Conservation (phyloP, 1,284 basidiomycete genomes). For the Sanghuangporus sanghuang region DNA sequence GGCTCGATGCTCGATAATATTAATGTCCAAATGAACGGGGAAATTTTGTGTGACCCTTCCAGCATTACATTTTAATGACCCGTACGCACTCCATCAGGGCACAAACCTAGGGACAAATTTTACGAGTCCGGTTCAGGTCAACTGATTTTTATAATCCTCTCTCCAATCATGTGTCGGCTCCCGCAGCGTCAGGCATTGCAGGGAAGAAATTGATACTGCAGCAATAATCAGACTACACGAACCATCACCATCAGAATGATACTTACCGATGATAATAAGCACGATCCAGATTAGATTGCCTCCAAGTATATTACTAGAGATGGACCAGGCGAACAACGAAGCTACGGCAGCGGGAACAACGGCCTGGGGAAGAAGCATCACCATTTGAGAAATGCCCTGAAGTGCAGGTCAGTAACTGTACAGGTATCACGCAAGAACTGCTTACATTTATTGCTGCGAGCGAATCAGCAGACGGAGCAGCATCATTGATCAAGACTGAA, state of each 20-base stretch:
- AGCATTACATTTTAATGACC: not conserved
- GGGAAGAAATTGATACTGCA: slow-evolving; percentile 14
- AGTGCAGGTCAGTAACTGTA: not conserved
- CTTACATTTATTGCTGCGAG: slow-evolving; percentile 20
- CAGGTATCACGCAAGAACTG: not conserved
- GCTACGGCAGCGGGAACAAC: slow-evolving; percentile 20
- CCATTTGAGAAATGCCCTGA: slow-evolving; percentile 19
- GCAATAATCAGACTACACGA: not conserved
- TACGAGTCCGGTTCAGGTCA: not conserved
- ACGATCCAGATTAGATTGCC: slow-evolving; percentile 15
- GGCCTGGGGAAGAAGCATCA: slow-evolving; percentile 20
- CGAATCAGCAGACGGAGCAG: slow-evolving; percentile 19
- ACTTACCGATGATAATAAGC: slow-evolving; percentile 6
- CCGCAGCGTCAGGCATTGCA: slow-evolving; percentile 19
- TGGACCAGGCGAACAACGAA: slow-evolving; percentile 21
- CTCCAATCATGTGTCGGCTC: slow-evolving; percentile 22
- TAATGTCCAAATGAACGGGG: not conserved
- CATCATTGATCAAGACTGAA: slow-evolving; percentile 20
- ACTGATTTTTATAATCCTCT: slow-evolving; percentile 2
- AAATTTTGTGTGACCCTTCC: not conserved
- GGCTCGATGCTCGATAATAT: not conserved
- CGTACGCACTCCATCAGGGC: no score
- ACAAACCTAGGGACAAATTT: not conserved
- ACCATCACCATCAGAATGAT: not conserved
- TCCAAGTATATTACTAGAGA: slow-evolving; percentile 10